These are phyloP conservation scores for Pseudoscleropodium purum DNA, from an alignment of 225 moss, liverwort and hornwort genomes.

Conservation along the genomic window DNA sequence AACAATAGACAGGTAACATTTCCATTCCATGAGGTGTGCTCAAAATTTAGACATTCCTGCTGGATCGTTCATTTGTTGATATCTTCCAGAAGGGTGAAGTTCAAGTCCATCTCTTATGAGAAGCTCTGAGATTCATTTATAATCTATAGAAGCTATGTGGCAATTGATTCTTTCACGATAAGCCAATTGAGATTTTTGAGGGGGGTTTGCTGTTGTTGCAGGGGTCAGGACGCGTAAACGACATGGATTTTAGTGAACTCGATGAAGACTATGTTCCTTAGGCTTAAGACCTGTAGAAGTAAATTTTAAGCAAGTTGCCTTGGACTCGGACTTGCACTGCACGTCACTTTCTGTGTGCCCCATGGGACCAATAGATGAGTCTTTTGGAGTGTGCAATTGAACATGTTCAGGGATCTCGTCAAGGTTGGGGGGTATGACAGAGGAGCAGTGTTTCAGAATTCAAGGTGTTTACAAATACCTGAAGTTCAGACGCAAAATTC, in stretches of 20 bases:
- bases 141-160: not conserved
- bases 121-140: not conserved
- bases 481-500: not conserved
- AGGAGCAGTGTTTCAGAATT: not conserved
- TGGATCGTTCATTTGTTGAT: not conserved
- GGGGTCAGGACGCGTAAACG: slow-evolving; percentile 62
- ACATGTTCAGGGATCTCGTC: not conserved
- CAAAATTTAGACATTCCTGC: not conserved
- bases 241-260: slow-evolving; percentile 55
- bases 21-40: not conserved
- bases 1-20: slow-evolving; percentile 50
- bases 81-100: not conserved
- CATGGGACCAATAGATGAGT: not conserved
- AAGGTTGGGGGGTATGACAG: not conserved
- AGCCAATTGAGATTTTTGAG: not conserved
- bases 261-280: slow-evolving; percentile 58
- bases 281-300: not conserved
- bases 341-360: not conserved
- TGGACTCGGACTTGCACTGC: not conserved
- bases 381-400: not conserved
- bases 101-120: not conserved
- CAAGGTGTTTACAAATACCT: not conserved
- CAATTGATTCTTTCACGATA: not conserved
- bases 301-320: not conserved
- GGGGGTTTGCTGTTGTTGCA: slow-evolving; percentile 10